phyloP scores from a whole-genome alignment of 306 rosid species.

The Neltuma alba region DNA sequence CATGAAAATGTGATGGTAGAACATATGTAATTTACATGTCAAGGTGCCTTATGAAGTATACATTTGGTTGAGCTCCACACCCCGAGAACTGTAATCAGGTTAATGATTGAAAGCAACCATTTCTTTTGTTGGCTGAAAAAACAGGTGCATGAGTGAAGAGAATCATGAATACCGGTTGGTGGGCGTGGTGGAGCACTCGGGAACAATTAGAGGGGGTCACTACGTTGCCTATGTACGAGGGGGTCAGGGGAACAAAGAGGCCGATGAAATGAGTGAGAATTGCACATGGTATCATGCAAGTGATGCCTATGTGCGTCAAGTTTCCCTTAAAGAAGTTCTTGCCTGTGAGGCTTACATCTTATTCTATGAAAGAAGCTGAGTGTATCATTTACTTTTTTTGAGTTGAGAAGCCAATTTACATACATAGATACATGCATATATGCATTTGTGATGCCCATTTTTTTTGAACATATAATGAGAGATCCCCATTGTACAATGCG shows the following conservation, averaged over 20 bases:
- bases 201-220: slow-evolving; percentile 94
- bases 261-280: slow-evolving; percentile 42
- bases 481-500: slow-evolving; percentile 49
- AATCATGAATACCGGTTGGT: slow-evolving; percentile 62
- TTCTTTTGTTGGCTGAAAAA: neutral
- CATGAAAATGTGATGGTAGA: neutral
- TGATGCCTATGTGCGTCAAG: slow-evolving; percentile 70
- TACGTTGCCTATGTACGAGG: slow-evolving; percentile 92
- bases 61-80: neutral
- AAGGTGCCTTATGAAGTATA: neutral
- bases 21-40: neutral
- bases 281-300: slow-evolving; percentile 84
- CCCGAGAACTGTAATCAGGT: neutral
- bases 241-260: slow-evolving; percentile 53
- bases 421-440: neutral
- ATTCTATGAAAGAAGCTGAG: slow-evolving; percentile 72
- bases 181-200: slow-evolving; percentile 87
- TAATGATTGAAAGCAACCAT: neutral
- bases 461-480: slow-evolving; percentile 32
- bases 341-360: slow-evolving; percentile 83
- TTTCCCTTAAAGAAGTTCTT: slow-evolving; percentile 74
- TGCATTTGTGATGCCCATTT: neutral
- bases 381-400: slow-evolving; percentile 26
- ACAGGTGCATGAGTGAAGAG: slow-evolving; percentile 60
- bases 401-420: slow-evolving; percentile 35